A percentile compares a stretch with the other conserved stretches of the same genome.
phyloP scores from a whole-genome alignment of 2,329 filamentous ascomycete species.

The Exophiala viscosa region DNA sequence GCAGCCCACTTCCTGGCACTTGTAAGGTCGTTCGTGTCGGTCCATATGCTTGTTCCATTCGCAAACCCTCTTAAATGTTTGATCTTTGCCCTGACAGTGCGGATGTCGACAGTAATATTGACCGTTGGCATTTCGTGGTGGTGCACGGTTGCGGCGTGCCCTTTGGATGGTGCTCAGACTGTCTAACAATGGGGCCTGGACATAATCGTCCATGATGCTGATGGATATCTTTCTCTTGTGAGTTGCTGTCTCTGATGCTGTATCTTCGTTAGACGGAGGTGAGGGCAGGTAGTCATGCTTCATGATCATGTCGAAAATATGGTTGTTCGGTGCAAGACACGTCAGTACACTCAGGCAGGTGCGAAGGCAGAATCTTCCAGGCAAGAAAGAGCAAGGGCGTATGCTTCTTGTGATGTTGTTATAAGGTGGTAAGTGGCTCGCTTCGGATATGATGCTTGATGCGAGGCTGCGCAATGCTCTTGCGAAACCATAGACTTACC shows the following conservation, averaged over 20 bases:
- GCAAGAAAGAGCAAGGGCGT: neutral
- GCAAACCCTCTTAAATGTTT: constrained; percentile 74
- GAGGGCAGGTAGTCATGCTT: constrained; percentile 18
- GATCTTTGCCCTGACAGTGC: constrained; percentile 63
- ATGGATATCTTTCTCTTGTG: neutral
- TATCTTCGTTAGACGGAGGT: constrained; percentile 15
- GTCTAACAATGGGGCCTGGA: neutral
- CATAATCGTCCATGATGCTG: neutral
- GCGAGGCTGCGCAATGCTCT: too few species aligned
- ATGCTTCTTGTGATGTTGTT: too few species aligned
- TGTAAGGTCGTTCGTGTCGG: constrained; percentile 91
- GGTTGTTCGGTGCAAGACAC: neutral
- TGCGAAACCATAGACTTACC: too few species aligned
- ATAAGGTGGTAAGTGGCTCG: too few species aligned
- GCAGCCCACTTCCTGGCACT: constrained; percentile 76
- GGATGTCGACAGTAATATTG: constrained; percentile 70
- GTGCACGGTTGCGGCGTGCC: constrained; percentile 29
- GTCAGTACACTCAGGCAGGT: too few species aligned
- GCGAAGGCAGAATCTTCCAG: neutral
- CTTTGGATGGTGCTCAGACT: constrained; percentile 1
- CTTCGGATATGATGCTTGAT: too few species aligned
- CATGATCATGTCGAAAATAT: constrained; percentile 12
- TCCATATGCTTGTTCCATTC: constrained; percentile 99
- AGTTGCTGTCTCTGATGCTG: neutral
- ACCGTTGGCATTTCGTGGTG: constrained; percentile 63